Evolutionary conservation across 2,329 filamentous ascomycete genomes (phyloP), one percentile per base, ranked within the genome.

Genomic region (Fusarium marasasianum): DNA sequence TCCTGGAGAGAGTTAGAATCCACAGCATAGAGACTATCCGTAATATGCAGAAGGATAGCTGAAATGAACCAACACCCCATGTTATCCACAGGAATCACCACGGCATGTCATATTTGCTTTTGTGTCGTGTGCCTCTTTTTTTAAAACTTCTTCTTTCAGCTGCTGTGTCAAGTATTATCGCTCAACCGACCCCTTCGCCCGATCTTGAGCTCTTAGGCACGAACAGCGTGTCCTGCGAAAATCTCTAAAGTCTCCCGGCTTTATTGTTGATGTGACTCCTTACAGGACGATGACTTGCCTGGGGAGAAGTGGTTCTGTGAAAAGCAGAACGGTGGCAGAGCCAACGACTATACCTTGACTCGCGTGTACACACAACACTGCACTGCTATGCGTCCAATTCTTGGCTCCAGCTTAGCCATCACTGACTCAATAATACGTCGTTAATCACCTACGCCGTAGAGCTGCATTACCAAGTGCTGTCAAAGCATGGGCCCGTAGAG

Each of bases 391-490:
- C 45, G 43, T 71, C 38, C 40, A 48, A 31, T 54, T 33, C 48
- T 59, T 47, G 53, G 44, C 35, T 43, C 29, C 29, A 51, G 22
- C 47, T 73, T 59, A 51, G 43, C 31, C 38, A 24, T 35, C n/a
- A 54, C 44, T 55, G 35, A 44, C 33, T 57, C 51, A 63, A n/a
- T 47, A 44, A 58, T 48, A 45, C 26, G 45, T 55, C 31, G 35
- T 37, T 62, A 38, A 47, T 53, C 26, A 43, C 38, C n/a, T 35
- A 54, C 37, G 64, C 65, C 41, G 41, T 55, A 38, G 24, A 63
- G 72, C 58, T 64, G 58, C 59, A 55, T 43, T 61, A 71, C 63
- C 50, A 66, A 72, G 63, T 47, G 72, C 72, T 75, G 72, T 74
- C 72, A 74, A 74, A 72, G 44, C 63, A 41, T 35, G 58, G 40